Percentiles rank a stretch among this genome's conserved stretches.
phyloP scores from a whole-genome alignment of 1,139 yeast genomes.

The Kodamaea ohmeri region DNA sequence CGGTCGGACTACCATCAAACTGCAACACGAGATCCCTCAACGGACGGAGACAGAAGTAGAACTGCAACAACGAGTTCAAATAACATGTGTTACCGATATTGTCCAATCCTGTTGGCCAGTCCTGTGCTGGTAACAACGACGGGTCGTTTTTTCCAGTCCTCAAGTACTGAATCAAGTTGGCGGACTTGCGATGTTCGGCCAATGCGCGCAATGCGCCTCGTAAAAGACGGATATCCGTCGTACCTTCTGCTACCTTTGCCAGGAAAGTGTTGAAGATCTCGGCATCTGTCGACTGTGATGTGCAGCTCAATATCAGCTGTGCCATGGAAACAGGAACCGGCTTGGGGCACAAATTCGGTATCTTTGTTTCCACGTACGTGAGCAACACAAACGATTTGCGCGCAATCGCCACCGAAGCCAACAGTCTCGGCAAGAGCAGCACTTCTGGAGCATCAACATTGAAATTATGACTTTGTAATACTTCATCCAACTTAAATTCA shows the following conservation, averaged over 20 bases:
- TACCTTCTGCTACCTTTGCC: conserved; percentile 22
- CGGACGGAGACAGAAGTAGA: conserved; percentile 82
- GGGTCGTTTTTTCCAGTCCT: conserved; percentile 62
- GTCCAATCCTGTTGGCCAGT: conserved; percentile 88
- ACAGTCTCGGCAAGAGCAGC: conserved; percentile 29
- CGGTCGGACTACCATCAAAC: too few species aligned
- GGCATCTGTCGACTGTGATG: conserved; percentile 45
- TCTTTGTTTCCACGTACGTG: conserved; percentile 44
- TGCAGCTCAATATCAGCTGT: background rate
- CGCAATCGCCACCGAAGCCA: conserved; percentile 41
- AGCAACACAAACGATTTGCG: conserved; percentile 43
- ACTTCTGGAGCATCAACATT: conserved; percentile 42
- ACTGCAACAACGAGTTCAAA: conserved; percentile 83
- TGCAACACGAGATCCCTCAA: conserved; percentile 63
- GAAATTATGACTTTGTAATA: conserved; percentile 60
- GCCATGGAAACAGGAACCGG: conserved; percentile 27
- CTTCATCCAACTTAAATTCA: conserved; percentile 60
- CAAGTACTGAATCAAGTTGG: conserved; percentile 51
- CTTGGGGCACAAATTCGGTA: conserved; percentile 32
- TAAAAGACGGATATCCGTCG: conserved; percentile 42
- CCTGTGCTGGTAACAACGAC: conserved; percentile 55
- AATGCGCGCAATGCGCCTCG: conserved; percentile 51
- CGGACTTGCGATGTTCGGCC: conserved; percentile 49
- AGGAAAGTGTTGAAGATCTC: conserved; percentile 58
- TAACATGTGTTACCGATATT: conserved; percentile 97